Evolutionary conservation across 306 rosid genomes (phyloP), one percentile per base, ranked within the genome.

Genomic region (Sindora glabra): DNA sequence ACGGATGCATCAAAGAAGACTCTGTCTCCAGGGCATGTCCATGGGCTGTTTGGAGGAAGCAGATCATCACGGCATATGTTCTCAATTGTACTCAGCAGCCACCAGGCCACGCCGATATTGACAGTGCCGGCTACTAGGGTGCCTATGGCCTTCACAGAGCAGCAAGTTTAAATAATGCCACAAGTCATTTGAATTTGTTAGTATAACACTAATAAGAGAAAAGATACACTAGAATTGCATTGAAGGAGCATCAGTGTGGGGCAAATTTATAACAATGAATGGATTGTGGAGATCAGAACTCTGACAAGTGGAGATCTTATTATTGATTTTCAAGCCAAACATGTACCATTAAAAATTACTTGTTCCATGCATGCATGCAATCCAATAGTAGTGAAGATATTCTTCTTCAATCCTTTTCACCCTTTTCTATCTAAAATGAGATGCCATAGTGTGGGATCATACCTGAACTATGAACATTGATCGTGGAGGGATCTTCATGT

Each of bases 381-480:
- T n/a, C n/a, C n/a, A n/a, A n/a, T n/a, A n/a, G n/a, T n/a, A n/a
- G n/a, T n/a, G n/a, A n/a, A n/a, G n/a, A n/a, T n/a, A n/a, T n/a
- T n/a, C n/a, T n/a, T n/a, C n/a, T n/a, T n/a, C n/a, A n/a, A 12
- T 13, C 18, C 3, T 48, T 10, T 51, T 51, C 38, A 15, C 58
- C 8, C 15, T 33, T 6, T 18, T 23, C 18, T 10, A 16, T 48
- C 1, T 34, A 23, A n/a, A 39, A 39, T 16, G 49, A 4, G 2
- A 8, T 24, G n/a, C 8, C 17, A 5, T 11, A 24, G 48, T 14
- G 38, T 8, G 3, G 2, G 1, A 8, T 24, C 13, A 25, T 76
- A 85, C 92, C 92, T 85, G 94, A 63, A 85, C 84, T 21, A 82
- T 19, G 75, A 85, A 85, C 89, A 85, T 81, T 2, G 94, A 79